phyloP scores from a whole-genome alignment of 2,329 filamentous ascomycete species.

The Alternaria incomplexa region DNA sequence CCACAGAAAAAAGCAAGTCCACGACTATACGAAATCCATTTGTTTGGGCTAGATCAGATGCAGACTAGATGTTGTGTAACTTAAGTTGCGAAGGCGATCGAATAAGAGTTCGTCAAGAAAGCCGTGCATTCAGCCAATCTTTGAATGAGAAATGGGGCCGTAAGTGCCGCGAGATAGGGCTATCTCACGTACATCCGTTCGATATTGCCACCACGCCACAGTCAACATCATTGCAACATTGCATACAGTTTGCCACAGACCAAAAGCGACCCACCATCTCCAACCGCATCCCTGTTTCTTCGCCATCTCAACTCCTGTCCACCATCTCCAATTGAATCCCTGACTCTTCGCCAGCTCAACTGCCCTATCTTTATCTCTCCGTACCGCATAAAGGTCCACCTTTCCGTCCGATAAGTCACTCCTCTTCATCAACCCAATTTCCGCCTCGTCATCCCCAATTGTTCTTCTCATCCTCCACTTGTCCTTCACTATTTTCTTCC shows the following conservation, averaged over 20 bases:
- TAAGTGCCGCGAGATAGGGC: too few relatives aligned
- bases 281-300: background rate
- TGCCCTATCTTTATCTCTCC: background rate
- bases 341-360: background rate
- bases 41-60: too few relatives aligned
- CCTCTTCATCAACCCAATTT: background rate
- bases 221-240: background rate
- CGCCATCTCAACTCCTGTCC: background rate
- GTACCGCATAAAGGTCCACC: background rate
- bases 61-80: too few relatives aligned
- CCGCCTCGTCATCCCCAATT: background rate
- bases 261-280: background rate
- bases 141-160: too few relatives aligned
- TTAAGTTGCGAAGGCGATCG: accelerated
- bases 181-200: background rate
- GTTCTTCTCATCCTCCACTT: background rate
- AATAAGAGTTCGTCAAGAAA: too few relatives aligned
- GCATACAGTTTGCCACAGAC: background rate
- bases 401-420: background rate
- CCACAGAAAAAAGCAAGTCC: too few relatives aligned
- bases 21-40: too few relatives aligned
- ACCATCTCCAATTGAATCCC: background rate
- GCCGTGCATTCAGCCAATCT: too few relatives aligned
- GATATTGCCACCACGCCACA: background rate
- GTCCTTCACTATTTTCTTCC: background rate